These are phyloP conservation scores for Cryptococcus amylolentus DNA, from an alignment of 1,284 basidiomycete genomes.

Conservation along the genomic window DNA sequence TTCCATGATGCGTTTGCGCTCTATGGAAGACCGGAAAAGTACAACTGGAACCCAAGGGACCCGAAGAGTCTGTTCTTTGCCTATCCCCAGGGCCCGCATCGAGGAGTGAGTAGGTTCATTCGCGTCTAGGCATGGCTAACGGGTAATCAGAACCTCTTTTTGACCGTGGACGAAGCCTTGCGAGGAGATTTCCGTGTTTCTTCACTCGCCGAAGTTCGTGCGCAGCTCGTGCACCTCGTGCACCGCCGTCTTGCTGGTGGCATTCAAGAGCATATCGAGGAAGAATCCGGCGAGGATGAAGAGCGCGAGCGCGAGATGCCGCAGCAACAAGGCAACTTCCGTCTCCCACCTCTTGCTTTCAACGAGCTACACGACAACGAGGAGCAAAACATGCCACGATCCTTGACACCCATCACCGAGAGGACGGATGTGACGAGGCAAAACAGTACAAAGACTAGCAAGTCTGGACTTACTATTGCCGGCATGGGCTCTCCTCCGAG, in stretches of 20 bases:
- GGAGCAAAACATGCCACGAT: constrained; percentile 30
- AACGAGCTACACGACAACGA: constrained; percentile 4
- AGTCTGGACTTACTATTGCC: constrained; percentile 10
- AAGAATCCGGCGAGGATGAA: constrained; percentile 9
- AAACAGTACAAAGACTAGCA: constrained; percentile 29
- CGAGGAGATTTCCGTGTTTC: constrained; percentile 73
- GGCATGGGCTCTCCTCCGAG: constrained; percentile 1
- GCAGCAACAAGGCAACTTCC: constrained; percentile 25
- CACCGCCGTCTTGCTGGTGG: constrained; percentile 61
- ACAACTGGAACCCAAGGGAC: constrained; percentile 83
- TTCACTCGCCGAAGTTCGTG: constrained; percentile 65
- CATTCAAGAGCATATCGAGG: constrained; percentile 1
- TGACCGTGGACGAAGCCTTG: constrained; percentile 80
- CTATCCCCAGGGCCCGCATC: constrained; percentile 41
- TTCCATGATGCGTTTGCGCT: constrained; percentile 82
- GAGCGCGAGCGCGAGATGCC: constrained; percentile 15
- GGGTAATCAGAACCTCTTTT: constrained; percentile 67
- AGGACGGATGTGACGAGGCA: constrained; percentile 40
- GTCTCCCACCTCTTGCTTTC: constrained; percentile 40
- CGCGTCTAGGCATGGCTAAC: not conserved
- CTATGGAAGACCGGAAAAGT: constrained; percentile 73
- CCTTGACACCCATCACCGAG: constrained; percentile 56
- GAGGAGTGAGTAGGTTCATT: constrained; percentile 27
- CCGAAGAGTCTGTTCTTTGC: constrained; percentile 51
- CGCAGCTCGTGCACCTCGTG: constrained; percentile 62